Evolutionary conservation across 306 rosid species (phyloP), one percentile per base, ranked within the genome.

Genomic region (Morella rubra): DNA sequence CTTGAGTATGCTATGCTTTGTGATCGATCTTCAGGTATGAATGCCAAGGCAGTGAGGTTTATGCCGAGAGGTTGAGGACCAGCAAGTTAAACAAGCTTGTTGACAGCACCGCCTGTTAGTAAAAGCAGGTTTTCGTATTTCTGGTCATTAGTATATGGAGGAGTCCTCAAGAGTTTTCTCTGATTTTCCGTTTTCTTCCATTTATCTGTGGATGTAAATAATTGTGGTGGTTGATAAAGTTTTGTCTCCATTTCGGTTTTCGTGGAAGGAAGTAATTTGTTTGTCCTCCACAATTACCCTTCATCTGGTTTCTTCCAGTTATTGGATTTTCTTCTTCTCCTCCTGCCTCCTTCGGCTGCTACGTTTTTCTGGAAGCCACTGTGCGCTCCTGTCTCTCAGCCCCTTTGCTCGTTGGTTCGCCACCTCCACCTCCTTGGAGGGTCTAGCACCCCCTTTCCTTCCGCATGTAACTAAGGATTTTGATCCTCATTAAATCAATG

Each of bases 1-100:
- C 16, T 55, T 40, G 11, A 19, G 2, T 69, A 49, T 50, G 8
- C 2, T 16, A 40, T 67, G 47, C n/a, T 49, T 52, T 69, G 64
- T 13, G 49, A 71, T 11, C n/a, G 62, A 40, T 81, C 20, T n/a
- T 40, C 67, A 86, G 87, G 72, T 80, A 77, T 51, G 79, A 77
- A 65, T 73, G 62, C 61, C 74, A 80, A 77, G 86, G 85, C 45
- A 71, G 54, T 40, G 74, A 80, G 51, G 85, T 73, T 51, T 72
- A 60, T 86, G 82, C 74, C 27, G 81, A 82, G 68, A 72, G 77
- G 54, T 37, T 83, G 78, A 75, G 59, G 71, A 79, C 64, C 41
- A 79, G 66, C 27, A 83, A 83, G 58, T 41, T 83, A 45, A 45
- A 65, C 66, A 83, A 79, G 67, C 71, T 83, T 15, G 77, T 71